phyloP scores from a whole-genome alignment of 352 stramenopile genomes.

The Pythium rhizo-oryzae region DNA sequence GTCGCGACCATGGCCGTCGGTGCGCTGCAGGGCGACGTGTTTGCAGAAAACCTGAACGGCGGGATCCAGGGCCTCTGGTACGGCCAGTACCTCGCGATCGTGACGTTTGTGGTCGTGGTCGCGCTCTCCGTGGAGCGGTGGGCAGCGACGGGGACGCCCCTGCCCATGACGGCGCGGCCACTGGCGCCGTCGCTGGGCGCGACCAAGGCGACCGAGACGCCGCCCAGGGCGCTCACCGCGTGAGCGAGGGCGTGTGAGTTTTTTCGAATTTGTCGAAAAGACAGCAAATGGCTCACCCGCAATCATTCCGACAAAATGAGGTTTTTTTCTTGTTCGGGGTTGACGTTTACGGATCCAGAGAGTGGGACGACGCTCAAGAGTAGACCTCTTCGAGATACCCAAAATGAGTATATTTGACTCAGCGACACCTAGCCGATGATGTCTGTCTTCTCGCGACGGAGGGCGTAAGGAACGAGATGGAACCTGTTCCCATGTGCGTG shows the following conservation, averaged over 20 bases:
- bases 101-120: conserved; percentile 23
- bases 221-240: too few relatives aligned
- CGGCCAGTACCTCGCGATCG: conserved; percentile 45
- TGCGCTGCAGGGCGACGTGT: conserved; percentile 22
- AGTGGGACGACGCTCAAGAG: background rate
- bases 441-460: background rate
- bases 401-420: background rate
- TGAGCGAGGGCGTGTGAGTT: background rate
- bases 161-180: background rate
- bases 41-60: conserved; percentile 43
- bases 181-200: background rate
- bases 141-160: background rate
- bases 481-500: background rate
- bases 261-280: background rate
- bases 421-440: background rate
- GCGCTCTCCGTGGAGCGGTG: conserved; percentile 8
- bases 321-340: background rate
- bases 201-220: background rate
- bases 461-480: background rate
- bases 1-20: conserved; percentile 30
- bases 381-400: background rate
- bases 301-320: background rate
- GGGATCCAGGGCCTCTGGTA: conserved; percentile 67
- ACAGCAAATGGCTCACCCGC: background rate
- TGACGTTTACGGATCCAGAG: conserved; percentile 2